Evolutionary conservation across 2,329 filamentous ascomycete genomes (phyloP), one percentile per base, ranked within the genome.

Genomic region (Cladophialophora yegresii): DNA sequence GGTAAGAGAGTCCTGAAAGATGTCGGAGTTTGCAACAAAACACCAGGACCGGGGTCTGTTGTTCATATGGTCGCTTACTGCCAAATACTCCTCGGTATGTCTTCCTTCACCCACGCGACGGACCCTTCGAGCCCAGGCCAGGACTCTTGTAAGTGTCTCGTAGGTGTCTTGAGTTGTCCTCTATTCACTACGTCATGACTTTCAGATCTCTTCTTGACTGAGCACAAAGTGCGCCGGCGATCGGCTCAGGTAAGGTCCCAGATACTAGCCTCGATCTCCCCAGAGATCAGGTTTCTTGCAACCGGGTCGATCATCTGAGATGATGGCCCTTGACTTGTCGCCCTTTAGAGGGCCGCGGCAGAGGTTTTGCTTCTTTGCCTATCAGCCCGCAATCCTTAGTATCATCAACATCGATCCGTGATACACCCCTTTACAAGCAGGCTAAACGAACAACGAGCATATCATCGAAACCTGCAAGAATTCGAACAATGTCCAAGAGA

Each of bases 401-500:
- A 36, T 49, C 12, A 36, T 49, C 8, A 13, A 22, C 2, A 13
- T n/a, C 7, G n/a, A 8, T 7, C 10, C 55, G 9, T 23, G 43
- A 12, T 10, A 10, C 12, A 13, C n/a, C 5, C 22, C 23, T n/a
- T 26, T 22, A 47, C 20, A 16, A 6, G 3, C 36, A 57, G 8
- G 30, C 45, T 6, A 12, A 13, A 8, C 30, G 43, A 8, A 2
- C n/a, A 43, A 40, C 12, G 13, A 23, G 45, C 47, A 26, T 22
- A 12, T 13, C 2, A 50, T 23, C 47, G 8, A 58, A 26, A 8
- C 16, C 30, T 16, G 12, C 8, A 12, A 47, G 13, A 47, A 13
- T 43, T 47, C 36, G 13, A 22, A 65, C 13, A n/a, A 74, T 74
- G 73, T 68, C 72, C 6, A 75, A 74, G 56, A 71, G 72, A 57